Percentiles rank a stretch among this genome's conserved stretches.
Conservation (phyloP, 345 rosid species). For the Syzygium aqueum region DNA sequence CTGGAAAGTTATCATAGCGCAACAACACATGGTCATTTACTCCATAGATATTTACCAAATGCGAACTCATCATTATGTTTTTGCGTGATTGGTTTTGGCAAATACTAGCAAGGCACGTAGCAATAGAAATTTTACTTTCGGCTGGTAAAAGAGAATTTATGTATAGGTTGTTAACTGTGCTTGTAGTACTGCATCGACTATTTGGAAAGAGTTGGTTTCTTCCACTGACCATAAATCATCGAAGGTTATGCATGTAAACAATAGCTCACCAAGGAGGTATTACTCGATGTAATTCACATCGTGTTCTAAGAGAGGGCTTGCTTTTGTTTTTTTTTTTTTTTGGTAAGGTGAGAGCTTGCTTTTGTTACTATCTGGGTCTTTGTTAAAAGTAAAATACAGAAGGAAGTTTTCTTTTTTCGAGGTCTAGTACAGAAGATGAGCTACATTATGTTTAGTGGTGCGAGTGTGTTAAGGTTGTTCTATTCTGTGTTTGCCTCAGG, state of each 20-base stretch:
- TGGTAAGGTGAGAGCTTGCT: no score
- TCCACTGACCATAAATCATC: neutral
- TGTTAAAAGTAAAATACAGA: neutral
- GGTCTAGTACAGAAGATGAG: neutral
- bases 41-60: neutral
- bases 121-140: neutral
- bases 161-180: neutral
- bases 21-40: neutral
- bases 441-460: neutral
- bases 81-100: neutral
- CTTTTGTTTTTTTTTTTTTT: no score
- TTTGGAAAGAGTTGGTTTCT: neutral
- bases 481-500: neutral
- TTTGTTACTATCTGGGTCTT: neutral
- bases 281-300: neutral
- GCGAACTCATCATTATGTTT: neutral
- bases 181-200: neutral
- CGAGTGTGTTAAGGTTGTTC: neutral
- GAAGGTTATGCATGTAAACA: neutral
- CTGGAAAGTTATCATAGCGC: neutral
- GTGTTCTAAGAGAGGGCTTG: neutral
- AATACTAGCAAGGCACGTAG: neutral
- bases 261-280: neutral
- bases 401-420: neutral
- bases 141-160: neutral